Conservation (phyloP, 2,329 filamentous ascomycete genomes). For the Aspergillus melleus region DNA sequence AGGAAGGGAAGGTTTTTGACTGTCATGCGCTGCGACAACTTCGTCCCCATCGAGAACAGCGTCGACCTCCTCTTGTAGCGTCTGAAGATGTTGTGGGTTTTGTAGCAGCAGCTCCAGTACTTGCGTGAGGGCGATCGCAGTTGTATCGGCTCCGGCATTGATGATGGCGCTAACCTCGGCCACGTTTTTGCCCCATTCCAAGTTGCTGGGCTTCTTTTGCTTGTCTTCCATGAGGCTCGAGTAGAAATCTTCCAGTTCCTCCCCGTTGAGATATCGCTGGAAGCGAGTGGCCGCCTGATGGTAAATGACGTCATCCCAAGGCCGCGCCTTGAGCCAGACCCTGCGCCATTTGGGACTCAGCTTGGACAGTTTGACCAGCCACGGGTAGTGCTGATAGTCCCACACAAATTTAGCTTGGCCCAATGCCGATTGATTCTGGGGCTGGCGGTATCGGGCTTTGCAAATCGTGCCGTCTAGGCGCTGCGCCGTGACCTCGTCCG, state of each 20-base stretch:
- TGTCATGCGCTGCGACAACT: slow-evolving; percentile 48
- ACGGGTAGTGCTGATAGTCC: slow-evolving; percentile 51
- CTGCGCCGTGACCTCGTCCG: slow-evolving; percentile 45
- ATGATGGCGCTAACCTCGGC: slow-evolving; percentile 46
- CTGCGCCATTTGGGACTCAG: slow-evolving; percentile 41
- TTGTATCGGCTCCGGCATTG: slow-evolving; percentile 53
- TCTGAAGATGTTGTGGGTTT: slow-evolving; percentile 41
- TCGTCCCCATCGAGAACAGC: slow-evolving; percentile 42
- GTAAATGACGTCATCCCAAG: slow-evolving; percentile 51
- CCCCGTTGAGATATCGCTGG: slow-evolving; percentile 39
- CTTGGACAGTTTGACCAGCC: slow-evolving; percentile 47
- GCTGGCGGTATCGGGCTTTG: slow-evolving; percentile 49
- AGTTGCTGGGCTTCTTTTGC: slow-evolving; percentile 40
- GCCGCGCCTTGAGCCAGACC: slow-evolving; percentile 36
- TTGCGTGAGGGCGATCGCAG: slow-evolving; percentile 53
- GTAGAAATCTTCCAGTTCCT: slow-evolving; percentile 60
- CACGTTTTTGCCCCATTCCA: slow-evolving; percentile 58
- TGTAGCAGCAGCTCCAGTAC: slow-evolving; percentile 53
- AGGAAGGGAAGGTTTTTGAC: slow-evolving; percentile 52
- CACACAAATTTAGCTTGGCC: slow-evolving; percentile 52
- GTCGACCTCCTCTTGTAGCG: slow-evolving; percentile 47
- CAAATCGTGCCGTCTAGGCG: slow-evolving; percentile 45
- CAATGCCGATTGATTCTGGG: slow-evolving; percentile 49
- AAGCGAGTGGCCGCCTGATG: slow-evolving; percentile 40
- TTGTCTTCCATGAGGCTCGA: slow-evolving; percentile 52